Base-by-base conservation (phyloP, 2,329 filamentous ascomycete genomes). In the Rutstroemia sp. region DNA sequence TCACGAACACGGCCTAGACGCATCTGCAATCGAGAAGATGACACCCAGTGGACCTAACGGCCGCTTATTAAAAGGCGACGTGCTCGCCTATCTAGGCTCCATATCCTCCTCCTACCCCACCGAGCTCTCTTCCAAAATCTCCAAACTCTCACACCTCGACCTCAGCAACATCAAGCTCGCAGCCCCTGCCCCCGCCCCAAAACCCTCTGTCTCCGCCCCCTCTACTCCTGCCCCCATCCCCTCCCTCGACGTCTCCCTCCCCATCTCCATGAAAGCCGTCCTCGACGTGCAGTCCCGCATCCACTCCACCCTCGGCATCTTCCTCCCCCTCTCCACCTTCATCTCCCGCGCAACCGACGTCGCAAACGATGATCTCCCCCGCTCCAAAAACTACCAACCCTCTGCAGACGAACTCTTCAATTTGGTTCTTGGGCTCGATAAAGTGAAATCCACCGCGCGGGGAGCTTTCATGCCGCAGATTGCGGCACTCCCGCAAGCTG, bases 1-100 rank as follows among this genome's bases (percentile, higher is more conserved):
- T 60, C 87, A 88, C 72, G 79, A 87, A 71, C 85, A 95, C 68
- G 85, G 86, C 60, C 75, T 99, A 54, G 80, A 87, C 66, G 82
- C 86, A 63, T 84, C 85, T 48, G 88, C 91, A 58, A 78, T 91
- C 52, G 78, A 83, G 72, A 87, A 88, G 71, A 96, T 97, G 71
- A 87, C 84, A 53, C 87, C 91, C 5, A 92, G 89, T 19, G 94
- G 94, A 23, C 94, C 94, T 30, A 85, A 86, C 66, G 91, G 92
- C 57, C 86, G 94, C 59, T 78, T 99, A 54, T 80, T 99, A 60
- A 99, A 99, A 79, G 94, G 94, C 56, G 94, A 99, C 69, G 87
- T 99, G 6, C 83, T 99, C 54, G 92, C 91, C 48, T 94, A 92
- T 72, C 73, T 97, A 16, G 94, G 94, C 60, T 77, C 79, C 64